These are phyloP conservation scores for Helicostylum pulchrum DNA, from an alignment of 192 early-diverging fungal genomes.

Conservation along the genomic window DNA sequence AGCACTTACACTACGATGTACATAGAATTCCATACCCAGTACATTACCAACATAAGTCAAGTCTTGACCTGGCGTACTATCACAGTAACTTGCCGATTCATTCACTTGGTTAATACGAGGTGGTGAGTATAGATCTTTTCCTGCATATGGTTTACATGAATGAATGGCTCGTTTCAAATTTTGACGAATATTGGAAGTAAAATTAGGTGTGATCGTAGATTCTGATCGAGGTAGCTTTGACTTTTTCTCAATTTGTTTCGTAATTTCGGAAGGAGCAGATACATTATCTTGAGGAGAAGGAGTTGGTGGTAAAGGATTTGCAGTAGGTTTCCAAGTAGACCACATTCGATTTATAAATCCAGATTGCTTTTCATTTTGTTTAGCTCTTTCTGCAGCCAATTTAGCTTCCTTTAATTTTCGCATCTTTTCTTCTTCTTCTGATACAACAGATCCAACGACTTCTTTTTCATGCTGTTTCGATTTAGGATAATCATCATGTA, in stretches of 20 bases:
- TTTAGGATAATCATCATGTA: constrained; percentile 57
- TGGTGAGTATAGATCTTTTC: constrained; percentile 30
- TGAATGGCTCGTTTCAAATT: constrained; percentile 34
- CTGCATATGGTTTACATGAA: constrained; percentile 36
- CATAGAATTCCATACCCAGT: constrained; percentile 37
- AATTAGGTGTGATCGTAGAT: constrained; percentile 33
- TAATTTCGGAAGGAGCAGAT: not conserved
- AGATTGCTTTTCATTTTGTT: not conserved
- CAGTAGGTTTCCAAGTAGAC: constrained; percentile 11
- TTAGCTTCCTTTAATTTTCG: not conserved
- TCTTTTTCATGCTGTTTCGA: not conserved
- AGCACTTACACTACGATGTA: constrained; percentile 27
- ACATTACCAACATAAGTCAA: constrained; percentile 43
- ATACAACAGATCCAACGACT: not conserved
- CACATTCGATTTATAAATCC: constrained; percentile 17
- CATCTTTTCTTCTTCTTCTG: not conserved
- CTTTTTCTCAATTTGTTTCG: not conserved
- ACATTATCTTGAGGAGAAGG: constrained; percentile 1
- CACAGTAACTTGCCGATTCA: constrained; percentile 43
- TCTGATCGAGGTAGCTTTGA: constrained; percentile 22
- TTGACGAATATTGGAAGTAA: constrained; percentile 23
- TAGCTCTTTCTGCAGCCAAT: not conserved
- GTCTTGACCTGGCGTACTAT: constrained; percentile 44
- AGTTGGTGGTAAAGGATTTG: not conserved
- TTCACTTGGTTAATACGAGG: constrained; percentile 28